Conservation (phyloP, 306 rosid genomes). For the Cyamopsis tetragonoloba region DNA sequence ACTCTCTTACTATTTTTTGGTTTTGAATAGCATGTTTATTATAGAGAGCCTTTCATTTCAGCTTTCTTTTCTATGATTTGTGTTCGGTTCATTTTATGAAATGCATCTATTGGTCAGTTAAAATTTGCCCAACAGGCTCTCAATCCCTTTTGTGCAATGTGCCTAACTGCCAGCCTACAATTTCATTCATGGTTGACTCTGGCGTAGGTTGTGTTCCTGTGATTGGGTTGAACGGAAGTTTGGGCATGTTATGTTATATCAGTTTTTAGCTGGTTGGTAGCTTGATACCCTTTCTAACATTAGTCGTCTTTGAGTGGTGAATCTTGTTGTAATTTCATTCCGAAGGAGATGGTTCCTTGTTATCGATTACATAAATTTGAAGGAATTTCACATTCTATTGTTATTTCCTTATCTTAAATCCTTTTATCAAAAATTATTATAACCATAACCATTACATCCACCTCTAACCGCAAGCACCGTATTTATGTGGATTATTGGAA, state of each 20-base stretch:
- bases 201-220: not conserved
- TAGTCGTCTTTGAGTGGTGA: not conserved
- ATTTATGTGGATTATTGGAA: not conserved
- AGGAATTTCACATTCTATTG: no score
- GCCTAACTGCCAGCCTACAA: no score
- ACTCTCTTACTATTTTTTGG: not conserved
- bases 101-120: not conserved
- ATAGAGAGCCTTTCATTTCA: not conserved
- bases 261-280: not conserved
- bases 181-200: not conserved
- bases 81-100: not conserved
- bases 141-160: not conserved
- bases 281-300: not conserved
- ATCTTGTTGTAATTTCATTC: no score
- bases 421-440: no score
- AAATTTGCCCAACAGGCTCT: not conserved
- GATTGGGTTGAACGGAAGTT: not conserved
- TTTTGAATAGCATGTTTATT: not conserved
- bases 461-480: not conserved
- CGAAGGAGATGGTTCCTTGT: no score
- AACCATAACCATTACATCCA: no score
- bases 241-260: not conserved
- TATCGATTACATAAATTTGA: no score
- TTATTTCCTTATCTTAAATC: no score
- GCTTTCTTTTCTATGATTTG: not conserved